Evolutionary conservation across 2,329 filamentous ascomycete species (phyloP), one percentile per base, ranked within the genome.

Genomic region (Aurifilum marmelostoma): DNA sequence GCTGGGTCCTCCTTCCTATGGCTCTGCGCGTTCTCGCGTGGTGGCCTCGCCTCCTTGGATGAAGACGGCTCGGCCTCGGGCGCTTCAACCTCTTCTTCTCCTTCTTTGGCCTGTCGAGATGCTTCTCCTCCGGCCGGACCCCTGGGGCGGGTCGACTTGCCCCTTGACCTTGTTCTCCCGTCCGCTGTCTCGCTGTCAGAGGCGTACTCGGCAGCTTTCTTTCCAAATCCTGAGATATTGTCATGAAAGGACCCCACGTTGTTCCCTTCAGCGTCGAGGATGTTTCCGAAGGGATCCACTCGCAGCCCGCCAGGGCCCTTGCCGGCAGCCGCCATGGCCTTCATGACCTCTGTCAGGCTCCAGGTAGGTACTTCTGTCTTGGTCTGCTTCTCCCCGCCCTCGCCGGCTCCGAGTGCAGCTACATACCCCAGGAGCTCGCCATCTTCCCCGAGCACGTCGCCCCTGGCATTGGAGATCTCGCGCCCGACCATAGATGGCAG

Each of bases 401-500:
- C 61, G 32, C 72, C 56, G 67, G 73, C 76, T 67, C 81, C 80
- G 58, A 84, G 79, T 52, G 83, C 80, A 2, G 77, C 79, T 37
- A 84, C 82, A 68, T 82, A 83, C 4, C 82, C 82, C 29, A 83
- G 74, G 5, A 84, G 74, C 67, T 81, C 79, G 8, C 80, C 82
- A 47, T 76, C 74, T 34, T 82, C 79, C n/a, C 78, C 80, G 50
- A 83, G 78, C 43, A 87, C 76, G 71, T 86, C 81, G 21, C 85
- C 85, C 27, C 79, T 78, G 3, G 78, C 75, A 11, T 78, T 79
- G 11, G 80, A 77, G 1, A 87, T 82, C 58, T 79, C 79, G 54
- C 81, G 78, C 41, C 85, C 85, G 7, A 87, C 79, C 82, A 87
- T 87, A 61, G 84, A 82, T 4, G 85, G 85, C 32, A 88, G 77